Evolutionary conservation across 2,329 filamentous ascomycete species (phyloP).

Genomic region (Cordyceps sp.): DNA sequence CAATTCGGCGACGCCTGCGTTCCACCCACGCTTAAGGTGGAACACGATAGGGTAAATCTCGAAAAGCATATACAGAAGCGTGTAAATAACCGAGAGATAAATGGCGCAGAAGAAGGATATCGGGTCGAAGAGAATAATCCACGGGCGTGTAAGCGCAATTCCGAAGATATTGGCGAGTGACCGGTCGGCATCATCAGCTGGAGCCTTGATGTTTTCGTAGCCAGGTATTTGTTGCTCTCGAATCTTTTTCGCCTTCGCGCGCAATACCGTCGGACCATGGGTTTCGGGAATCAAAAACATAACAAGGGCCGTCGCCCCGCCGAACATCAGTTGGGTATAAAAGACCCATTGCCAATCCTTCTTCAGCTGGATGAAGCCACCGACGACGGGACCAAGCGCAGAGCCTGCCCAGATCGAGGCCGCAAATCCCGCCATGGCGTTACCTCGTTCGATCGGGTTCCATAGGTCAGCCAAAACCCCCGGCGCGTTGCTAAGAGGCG

Average conservation of each 20-base stretch:
- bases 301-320: slow-evolving; percentile 18
- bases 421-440: slow-evolving; percentile 35
- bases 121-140: slow-evolving; percentile 35
- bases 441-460: slow-evolving; percentile 31
- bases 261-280: slow-evolving; percentile 29
- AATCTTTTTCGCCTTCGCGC: slow-evolving; percentile 35
- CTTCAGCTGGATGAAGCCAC: slow-evolving; percentile 39
- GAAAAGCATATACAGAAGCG: slow-evolving; percentile 40
- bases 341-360: slow-evolving; percentile 37
- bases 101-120: slow-evolving; percentile 34
- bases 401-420: slow-evolving; percentile 37
- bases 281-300: slow-evolving; percentile 46
- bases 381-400: slow-evolving; percentile 33
- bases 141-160: slow-evolving; percentile 33
- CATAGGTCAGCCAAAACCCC: slow-evolving; percentile 38
- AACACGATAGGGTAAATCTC: slow-evolving; percentile 39
- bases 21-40: slow-evolving; percentile 34
- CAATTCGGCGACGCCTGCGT: slow-evolving; percentile 31
- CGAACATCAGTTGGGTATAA: slow-evolving; percentile 28
- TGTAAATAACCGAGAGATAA: slow-evolving; percentile 36
- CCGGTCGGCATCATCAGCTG: slow-evolving; percentile 26
- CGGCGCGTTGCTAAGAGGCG: slow-evolving; percentile 28
- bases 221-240: no score
- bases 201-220: no score
- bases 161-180: slow-evolving; percentile 28